Base-by-base conservation (phyloP, 306 rosid species). In the Benincasa hispida region DNA sequence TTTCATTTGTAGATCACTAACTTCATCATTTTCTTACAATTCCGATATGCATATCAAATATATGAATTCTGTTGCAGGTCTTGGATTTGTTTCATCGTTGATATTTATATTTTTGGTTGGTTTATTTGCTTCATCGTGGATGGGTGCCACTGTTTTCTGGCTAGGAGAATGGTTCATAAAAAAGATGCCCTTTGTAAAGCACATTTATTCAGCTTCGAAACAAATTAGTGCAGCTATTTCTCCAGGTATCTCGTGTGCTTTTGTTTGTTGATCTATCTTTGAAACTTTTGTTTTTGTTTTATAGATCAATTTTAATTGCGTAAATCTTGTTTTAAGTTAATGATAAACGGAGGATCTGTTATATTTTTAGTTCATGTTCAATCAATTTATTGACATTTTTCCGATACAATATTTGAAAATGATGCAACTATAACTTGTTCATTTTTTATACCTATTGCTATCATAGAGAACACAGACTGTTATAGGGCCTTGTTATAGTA, bases 51-150 rank as follows among this genome's bases (percentile, higher is more conserved):
- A 67, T 27, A 19, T 74, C 62, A 25, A 55, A 3, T 76, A 55
- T 72, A 69, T 77, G 34, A 50, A 22, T 65, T 39, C 54, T 78
- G 53, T 60, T 81, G 82, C 87, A 86, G 89, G 89, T 59, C 84
- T 86, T 69, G 87, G 89, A 27, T 86, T 86, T 81, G 42, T 83
- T 56, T 81, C 89, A 53, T 86, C 89, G 41, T 73, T 86, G 34
- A 50, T 79, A 47, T 86, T 84, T 61, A 79, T 81, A 72, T 74
- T 81, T 72, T 79, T 81, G 42, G 48, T 86, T 1, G 89, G 87
- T 75, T 59, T 86, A 61, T 86, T 86, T 81, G 89, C 89, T 65
- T 86, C 89, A 13, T 86, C 89, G 27, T 86, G 89, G 89, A 78
- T 81, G 87, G 89, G 89, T 74, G 85, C 85, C 62, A 83, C 89